These are phyloP conservation scores for Stephania cephalantha DNA, from an alignment of 164 flowering plant genomes.

Conservation along the genomic window DNA sequence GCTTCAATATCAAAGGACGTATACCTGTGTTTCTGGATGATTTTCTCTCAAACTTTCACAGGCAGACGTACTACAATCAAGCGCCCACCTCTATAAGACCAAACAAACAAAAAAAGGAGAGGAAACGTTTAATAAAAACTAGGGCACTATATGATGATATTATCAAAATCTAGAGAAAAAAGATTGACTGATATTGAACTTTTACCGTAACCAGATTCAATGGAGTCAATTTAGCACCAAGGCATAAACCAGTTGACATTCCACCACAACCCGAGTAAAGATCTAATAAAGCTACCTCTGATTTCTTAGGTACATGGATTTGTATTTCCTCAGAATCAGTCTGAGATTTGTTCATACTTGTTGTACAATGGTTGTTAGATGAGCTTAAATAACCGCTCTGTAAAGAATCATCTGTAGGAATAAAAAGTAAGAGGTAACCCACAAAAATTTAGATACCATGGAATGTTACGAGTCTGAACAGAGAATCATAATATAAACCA, in stretches of 20 bases:
- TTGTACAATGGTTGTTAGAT: constrained; percentile 20
- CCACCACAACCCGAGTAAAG: constrained; percentile 69
- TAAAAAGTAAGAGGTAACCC: no score
- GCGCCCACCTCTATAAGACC: constrained; percentile 70
- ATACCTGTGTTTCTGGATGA: constrained; percentile 77
- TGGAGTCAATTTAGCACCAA: constrained; percentile 67
- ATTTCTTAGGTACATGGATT: constrained; percentile 19
- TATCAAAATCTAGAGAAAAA: neutral
- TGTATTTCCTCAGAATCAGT: constrained; percentile 15
- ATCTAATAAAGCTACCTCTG: constrained; percentile 54
- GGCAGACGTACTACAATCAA: constrained; percentile 58
- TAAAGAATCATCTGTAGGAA: constrained; percentile 22
- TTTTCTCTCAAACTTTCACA: constrained; percentile 76
- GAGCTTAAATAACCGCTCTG: constrained; percentile 23
- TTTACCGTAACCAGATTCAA: constrained; percentile 66
- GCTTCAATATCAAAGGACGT: constrained; percentile 10
- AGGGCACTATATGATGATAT: neutral
- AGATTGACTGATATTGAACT: neutral
- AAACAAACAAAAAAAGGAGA: constrained; percentile 5
- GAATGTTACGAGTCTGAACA: neutral
- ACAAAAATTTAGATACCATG: neutral
- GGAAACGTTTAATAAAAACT: neutral
- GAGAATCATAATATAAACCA: neutral
- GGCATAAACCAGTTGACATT: constrained; percentile 89
- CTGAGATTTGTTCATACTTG: constrained; percentile 11